Evolutionary conservation across 1,284 basidiomycete genomes (phyloP), one percentile per base, ranked within the genome.

Genomic region (Cutaneotrichosporon sp.): DNA sequence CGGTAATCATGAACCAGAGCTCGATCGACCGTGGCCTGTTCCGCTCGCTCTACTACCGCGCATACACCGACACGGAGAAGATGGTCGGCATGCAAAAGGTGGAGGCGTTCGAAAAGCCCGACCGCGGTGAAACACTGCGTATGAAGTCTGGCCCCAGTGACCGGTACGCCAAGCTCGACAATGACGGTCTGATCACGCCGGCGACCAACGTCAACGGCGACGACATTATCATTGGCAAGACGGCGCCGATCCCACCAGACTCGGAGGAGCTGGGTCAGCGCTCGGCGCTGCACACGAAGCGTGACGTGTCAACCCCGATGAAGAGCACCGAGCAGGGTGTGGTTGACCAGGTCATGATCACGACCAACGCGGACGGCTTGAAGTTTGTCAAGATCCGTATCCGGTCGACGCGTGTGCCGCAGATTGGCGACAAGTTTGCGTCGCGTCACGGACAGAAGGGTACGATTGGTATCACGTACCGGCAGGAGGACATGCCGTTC

Each of bases 401-500:
- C 36, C 83, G 96, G 40, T 90, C 93, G 4, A 94, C 91, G 9
- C 88, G 94, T 79, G 84, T 97, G 48, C 94, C 94, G 38, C 92
- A 98, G 76, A 96, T 88, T 51, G 94, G 94, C 43, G 94, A 99
- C 81, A 99, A 99, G 78, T 99, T 99, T 70, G 96, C 94, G 7
- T 99, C 94, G 53, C 88, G 94, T 69, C 96, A 99, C 74, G 96
- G 96, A 69, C 94, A 99, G 77, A 99, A 99, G 80, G 94, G 96
- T 78, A 98, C 94, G 2, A 93, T 97, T 61, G 94, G 94, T 76
- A 97, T 99, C 76, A 97, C 93, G 0, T 98, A 98, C 70, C 86
- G 94, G 47, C 96, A 98, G 74, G 96, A 99, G 75, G 94, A 99
- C 74, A 97, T 99, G 94, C 94, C 94, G 30, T 99, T 98, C 79